Conservation (phyloP, 2,329 filamentous ascomycete genomes). For the Rhinocladiella similis region DNA sequence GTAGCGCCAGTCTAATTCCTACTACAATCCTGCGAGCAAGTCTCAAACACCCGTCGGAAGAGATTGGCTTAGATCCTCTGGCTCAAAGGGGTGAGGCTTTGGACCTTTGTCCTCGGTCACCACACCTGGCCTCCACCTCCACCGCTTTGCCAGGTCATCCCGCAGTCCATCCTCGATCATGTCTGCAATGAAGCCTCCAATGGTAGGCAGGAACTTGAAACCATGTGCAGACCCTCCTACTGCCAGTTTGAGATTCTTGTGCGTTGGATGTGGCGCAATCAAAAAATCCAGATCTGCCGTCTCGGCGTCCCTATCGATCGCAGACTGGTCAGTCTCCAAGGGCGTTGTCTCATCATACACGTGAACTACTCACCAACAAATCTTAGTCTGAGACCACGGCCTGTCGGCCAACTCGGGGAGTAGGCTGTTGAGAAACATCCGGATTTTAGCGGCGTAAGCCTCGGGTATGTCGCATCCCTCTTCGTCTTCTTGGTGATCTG, state of each 20-base stretch:
- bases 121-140: constrained; percentile 57
- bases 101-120: too few relatives aligned
- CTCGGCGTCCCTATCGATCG: too few relatives aligned
- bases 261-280: constrained; percentile 51
- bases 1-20: constrained; percentile 40
- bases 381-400: constrained; percentile 51
- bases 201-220: constrained; percentile 54
- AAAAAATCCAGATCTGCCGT: constrained; percentile 56
- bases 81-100: too few relatives aligned
- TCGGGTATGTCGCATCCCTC: too few relatives aligned
- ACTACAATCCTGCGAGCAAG: too few relatives aligned
- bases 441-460: constrained; percentile 56
- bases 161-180: constrained; percentile 49
- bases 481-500: too few relatives aligned
- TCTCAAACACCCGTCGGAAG: too few relatives aligned
- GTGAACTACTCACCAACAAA: constrained; percentile 64
- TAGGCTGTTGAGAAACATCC: constrained; percentile 51
- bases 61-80: too few relatives aligned
- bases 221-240: constrained; percentile 55
- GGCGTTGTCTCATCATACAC: too few relatives aligned
- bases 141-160: constrained; percentile 41
- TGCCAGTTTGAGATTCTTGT: constrained; percentile 47
- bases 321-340: too few relatives aligned
- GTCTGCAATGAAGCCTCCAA: constrained; percentile 53
- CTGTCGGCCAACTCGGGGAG: constrained; percentile 55